These are phyloP conservation scores for Blumeriella jaapii DNA, from an alignment of 2,329 filamentous ascomycete genomes.

Conservation along the genomic window DNA sequence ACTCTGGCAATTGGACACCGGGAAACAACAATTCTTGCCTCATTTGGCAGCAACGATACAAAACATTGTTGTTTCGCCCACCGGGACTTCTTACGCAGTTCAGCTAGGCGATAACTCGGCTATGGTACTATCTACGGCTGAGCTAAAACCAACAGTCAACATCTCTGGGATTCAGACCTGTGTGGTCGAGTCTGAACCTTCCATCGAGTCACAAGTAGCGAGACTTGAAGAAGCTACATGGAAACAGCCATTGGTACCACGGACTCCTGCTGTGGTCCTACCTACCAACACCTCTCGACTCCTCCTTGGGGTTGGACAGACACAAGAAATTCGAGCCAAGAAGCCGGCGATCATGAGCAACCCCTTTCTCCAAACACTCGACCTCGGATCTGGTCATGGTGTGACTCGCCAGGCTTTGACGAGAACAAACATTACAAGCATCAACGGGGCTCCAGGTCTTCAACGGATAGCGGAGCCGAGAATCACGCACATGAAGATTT, in stretches of 20 bases:
- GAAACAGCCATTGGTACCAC: constrained; percentile 22
- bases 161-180: constrained; percentile 70
- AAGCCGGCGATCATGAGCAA: constrained; percentile 38
- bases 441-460: constrained; percentile 63
- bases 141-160: constrained; percentile 74
- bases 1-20: constrained; percentile 86
- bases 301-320: constrained; percentile 55
- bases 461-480: constrained; percentile 65
- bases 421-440: constrained; percentile 73
- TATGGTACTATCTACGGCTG: constrained; percentile 81
- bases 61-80: constrained; percentile 69
- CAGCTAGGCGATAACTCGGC: constrained; percentile 86
- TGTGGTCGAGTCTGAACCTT: constrained; percentile 37
- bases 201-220: constrained; percentile 41
- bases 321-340: constrained; percentile 44
- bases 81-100: constrained; percentile 70
- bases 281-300: constrained; percentile 52
- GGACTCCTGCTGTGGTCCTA: constrained; percentile 49
- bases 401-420: constrained; percentile 80
- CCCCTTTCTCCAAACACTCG: constrained; percentile 71
- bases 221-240: constrained; percentile 31
- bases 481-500: constrained; percentile 64
- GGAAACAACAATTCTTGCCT: constrained; percentile 72
- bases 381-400: constrained; percentile 67
- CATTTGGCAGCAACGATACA: constrained; percentile 80